These are phyloP conservation scores for Penicillium malachiteum DNA, from an alignment of 495 filamentous ascomycete genomes.

Conservation along the genomic window DNA sequence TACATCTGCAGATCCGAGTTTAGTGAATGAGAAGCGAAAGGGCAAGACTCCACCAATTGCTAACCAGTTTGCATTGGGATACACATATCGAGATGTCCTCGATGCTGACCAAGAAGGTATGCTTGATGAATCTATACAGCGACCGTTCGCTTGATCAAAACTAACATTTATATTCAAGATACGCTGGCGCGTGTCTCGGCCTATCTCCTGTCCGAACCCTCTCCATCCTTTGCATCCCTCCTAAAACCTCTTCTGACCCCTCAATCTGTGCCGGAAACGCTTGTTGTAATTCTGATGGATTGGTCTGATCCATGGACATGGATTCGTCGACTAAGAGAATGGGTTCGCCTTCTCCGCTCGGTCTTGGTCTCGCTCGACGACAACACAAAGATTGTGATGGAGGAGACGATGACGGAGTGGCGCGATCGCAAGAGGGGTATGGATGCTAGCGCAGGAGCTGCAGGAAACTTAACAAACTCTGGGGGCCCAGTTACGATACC, in stretches of 20 bases:
- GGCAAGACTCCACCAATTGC: slow-evolving; percentile 76
- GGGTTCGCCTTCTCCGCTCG: slow-evolving; percentile 77
- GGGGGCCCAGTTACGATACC: slow-evolving; percentile 63
- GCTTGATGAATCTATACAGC: background rate
- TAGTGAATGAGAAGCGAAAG: slow-evolving; percentile 58
- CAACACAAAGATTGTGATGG: slow-evolving; percentile 76
- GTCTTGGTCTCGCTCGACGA: slow-evolving; percentile 72
- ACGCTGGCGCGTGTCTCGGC: slow-evolving; percentile 87
- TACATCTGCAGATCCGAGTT: slow-evolving; percentile 45
- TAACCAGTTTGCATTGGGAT: slow-evolving; percentile 90
- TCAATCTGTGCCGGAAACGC: slow-evolving; percentile 79
- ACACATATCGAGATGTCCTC: slow-evolving; percentile 92
- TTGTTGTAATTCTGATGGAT: slow-evolving; percentile 85
- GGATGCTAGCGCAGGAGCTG: slow-evolving; percentile 33
- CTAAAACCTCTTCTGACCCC: slow-evolving; percentile 83
- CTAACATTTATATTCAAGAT: slow-evolving; percentile 49
- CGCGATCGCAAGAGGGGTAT: slow-evolving; percentile 49
- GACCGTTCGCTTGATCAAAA: background rate
- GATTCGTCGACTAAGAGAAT: slow-evolving; percentile 82
- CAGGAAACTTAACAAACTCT: slow-evolving; percentile 52
- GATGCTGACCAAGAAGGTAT: slow-evolving; percentile 92
- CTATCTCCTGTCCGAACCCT: slow-evolving; percentile 82
- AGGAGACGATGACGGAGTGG: slow-evolving; percentile 72
- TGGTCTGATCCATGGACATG: slow-evolving; percentile 93
- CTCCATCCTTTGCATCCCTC: slow-evolving; percentile 77